These are phyloP conservation scores for Mycena leptocephala DNA, from an alignment of 768 basidiomycete genomes.

Conservation along the genomic window DNA sequence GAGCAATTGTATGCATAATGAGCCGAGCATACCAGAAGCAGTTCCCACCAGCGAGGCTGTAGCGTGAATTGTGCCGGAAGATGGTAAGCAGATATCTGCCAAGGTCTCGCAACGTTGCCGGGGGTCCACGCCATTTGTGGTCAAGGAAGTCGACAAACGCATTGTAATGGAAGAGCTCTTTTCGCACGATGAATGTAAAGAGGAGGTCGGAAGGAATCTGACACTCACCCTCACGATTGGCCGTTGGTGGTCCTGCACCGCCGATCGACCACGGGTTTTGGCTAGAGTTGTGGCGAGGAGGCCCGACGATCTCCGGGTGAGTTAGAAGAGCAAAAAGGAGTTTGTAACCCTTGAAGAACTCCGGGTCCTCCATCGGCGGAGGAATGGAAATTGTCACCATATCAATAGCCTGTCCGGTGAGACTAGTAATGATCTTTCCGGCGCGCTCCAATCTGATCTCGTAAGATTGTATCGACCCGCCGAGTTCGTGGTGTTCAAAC, in stretches of 20 bases:
- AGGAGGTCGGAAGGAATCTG: background rate
- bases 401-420: background rate
- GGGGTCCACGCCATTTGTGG: background rate
- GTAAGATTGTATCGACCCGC: background rate
- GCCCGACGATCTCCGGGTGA: background rate
- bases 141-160: background rate
- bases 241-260: background rate
- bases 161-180: background rate
- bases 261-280: background rate
- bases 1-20: background rate
- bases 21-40: background rate
- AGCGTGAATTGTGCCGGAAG: background rate
- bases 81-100: background rate
- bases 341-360: background rate
- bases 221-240: background rate
- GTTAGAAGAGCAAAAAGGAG: background rate
- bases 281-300: background rate
- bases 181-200: background rate
- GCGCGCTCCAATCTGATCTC: background rate
- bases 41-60: background rate
- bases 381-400: background rate
- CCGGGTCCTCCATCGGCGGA: background rate
- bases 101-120: background rate
- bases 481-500: background rate
- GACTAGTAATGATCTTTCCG: background rate